A percentile compares a stretch with the other conserved stretches of the same genome.
These are phyloP conservation scores for Graphilbum sp. DNA, from an alignment of 2,329 filamentous ascomycete species.

Conservation along the genomic window DNA sequence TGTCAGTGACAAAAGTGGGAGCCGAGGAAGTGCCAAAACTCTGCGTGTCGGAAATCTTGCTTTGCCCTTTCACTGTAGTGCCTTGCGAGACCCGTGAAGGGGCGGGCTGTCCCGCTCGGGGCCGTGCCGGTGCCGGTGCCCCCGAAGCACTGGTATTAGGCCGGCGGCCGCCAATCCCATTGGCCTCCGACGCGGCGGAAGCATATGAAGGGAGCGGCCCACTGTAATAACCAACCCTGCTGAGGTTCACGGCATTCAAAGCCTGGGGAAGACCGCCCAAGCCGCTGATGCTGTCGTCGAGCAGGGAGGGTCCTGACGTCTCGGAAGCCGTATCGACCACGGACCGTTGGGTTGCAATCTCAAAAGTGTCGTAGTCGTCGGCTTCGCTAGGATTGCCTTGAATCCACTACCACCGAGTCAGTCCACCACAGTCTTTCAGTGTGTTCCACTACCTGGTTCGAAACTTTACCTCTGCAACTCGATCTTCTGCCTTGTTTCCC, in stretches of 20 bases:
- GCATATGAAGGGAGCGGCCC: background rate
- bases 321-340: conserved; percentile 1
- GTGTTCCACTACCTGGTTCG: background rate
- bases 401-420: conserved; percentile 7
- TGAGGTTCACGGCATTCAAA: conserved; percentile 6
- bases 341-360: conserved; percentile 2
- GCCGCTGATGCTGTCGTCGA: conserved; percentile 4
- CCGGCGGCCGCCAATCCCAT: no score
- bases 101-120: background rate
- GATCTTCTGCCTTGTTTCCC: background rate
- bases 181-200: background rate
- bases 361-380: conserved; percentile 4
- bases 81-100: background rate
- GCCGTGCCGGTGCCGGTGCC: no score
- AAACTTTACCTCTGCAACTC: background rate
- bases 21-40: background rate
- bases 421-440: background rate
- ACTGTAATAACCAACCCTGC: background rate
- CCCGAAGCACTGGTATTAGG: background rate
- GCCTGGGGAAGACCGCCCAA: conserved; percentile 5
- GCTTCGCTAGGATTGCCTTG: conserved; percentile 8
- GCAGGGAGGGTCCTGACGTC: conserved; percentile 1
- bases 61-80: background rate
- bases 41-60: background rate
- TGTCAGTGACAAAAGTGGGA: background rate